Conservation (phyloP, 2,329 filamentous ascomycete species). For the Venturia effusa region DNA sequence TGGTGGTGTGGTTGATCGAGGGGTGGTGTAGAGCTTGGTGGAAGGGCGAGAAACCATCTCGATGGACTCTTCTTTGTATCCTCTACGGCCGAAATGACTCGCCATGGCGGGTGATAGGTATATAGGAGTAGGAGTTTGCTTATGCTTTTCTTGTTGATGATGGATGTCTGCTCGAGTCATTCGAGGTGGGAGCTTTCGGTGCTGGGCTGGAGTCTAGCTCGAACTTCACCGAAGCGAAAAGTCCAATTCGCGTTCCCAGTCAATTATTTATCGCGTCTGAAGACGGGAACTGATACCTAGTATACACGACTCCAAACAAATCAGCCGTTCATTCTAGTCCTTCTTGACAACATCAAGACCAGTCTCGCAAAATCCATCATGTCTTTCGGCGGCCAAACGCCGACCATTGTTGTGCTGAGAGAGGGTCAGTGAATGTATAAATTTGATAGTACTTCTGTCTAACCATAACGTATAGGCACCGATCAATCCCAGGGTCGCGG, state of each 20-base stretch:
- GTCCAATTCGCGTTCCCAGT: not conserved
- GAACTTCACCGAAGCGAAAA: not conserved
- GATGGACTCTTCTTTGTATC: not conserved
- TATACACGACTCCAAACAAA: not conserved
- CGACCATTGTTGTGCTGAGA: constrained; percentile 95
- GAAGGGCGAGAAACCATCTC: not conserved
- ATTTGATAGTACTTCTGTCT: not conserved
- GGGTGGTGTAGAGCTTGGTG: not conserved
- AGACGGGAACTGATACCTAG: not conserved
- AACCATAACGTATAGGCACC: constrained; percentile 53
- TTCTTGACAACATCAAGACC: not conserved
- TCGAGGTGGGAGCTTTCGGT: not conserved
- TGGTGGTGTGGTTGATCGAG: not conserved
- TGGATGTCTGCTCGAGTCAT: not conserved
- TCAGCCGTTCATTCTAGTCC: no score
- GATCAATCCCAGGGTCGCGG: constrained; percentile 95
- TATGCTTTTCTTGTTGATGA: not conserved
- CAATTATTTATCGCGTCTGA: not conserved
- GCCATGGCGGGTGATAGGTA: not conserved
- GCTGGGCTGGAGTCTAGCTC: not conserved
- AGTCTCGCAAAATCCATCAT: constrained; percentile 38
- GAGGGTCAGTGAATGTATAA: constrained; percentile 57
- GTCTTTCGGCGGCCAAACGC: constrained; percentile 96
- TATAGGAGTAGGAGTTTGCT: not conserved
- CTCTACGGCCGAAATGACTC: not conserved